Evolutionary conservation across 306 rosid species (phyloP).

Genomic region (Cucumis melo): DNA sequence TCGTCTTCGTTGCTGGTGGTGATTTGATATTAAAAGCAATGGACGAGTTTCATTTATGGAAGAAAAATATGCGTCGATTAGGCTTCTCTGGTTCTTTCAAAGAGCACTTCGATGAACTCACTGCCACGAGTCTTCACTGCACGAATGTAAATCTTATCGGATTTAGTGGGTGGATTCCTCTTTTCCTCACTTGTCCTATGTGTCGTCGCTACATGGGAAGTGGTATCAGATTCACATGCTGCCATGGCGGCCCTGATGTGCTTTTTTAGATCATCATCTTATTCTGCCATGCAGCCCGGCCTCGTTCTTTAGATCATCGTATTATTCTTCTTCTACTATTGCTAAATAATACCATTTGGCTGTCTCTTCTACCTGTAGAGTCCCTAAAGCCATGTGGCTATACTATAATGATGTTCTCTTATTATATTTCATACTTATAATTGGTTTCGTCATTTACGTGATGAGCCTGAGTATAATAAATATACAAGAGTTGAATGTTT

Average conservation of each 20-base stretch:
- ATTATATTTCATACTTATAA: not conserved
- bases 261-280: conserved; percentile 1
- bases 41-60: not conserved
- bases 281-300: not conserved
- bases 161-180: conserved; percentile 1
- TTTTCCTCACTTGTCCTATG: not conserved
- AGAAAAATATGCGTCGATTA: not conserved
- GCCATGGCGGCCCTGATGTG: conserved; percentile 1
- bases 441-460: not conserved
- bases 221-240: not conserved
- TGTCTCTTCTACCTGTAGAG: not conserved
- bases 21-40: not conserved
- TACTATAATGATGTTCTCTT: not conserved
- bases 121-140: not conserved
- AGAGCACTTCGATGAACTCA: not conserved
- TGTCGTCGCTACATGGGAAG: conserved; percentile 2
- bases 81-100: conserved; percentile 1
- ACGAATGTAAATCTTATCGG: not conserved
- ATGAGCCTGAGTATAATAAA: not conserved
- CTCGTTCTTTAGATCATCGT: not conserved
- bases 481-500: not conserved
- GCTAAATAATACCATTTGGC: conserved; percentile 2
- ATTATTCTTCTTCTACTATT: not conserved
- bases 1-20: not conserved
- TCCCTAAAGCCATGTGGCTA: not conserved